Evolutionary conservation across 805 yeast species (phyloP).

Genomic region (Kluyveromyces starmeri): DNA sequence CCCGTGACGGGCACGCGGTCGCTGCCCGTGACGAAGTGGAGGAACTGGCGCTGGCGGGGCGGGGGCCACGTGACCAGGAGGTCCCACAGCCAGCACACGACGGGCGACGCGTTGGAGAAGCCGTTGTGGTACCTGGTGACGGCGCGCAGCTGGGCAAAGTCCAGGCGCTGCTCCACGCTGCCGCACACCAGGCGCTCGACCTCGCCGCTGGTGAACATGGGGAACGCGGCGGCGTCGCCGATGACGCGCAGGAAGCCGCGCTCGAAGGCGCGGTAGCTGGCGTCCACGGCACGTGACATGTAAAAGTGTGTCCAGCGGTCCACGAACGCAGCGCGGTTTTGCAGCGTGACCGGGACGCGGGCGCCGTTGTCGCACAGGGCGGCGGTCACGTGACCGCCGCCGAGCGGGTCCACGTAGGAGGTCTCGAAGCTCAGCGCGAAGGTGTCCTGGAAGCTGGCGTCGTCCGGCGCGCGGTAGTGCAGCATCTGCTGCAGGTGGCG

Average conservation of each 20-base stretch:
- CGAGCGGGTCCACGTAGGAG: constrained; percentile 40
- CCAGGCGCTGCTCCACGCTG: constrained; percentile 48
- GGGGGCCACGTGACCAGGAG: constrained; percentile 42
- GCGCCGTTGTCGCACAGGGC: constrained; percentile 54
- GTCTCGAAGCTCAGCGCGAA: constrained; percentile 58
- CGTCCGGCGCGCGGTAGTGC: constrained; percentile 33
- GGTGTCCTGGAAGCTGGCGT: constrained; percentile 39
- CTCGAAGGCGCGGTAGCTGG: constrained; percentile 49
- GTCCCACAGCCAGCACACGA: constrained; percentile 85
- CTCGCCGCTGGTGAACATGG: constrained; percentile 74
- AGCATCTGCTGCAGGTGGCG: constrained; percentile 40
- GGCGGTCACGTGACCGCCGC: constrained; percentile 15
- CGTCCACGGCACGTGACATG: constrained; percentile 43
- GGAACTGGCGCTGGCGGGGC: constrained; percentile 48
- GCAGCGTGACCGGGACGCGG: constrained; percentile 42
- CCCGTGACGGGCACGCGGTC: constrained; percentile 94
- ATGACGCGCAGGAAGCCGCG: constrained; percentile 69
- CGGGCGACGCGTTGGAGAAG: constrained; percentile 29
- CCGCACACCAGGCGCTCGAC: constrained; percentile 75
- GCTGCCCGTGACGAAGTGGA: constrained; percentile 80
- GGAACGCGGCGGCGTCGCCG: constrained; percentile 65
- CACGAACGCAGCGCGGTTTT: constrained; percentile 54
- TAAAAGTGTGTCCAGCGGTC: constrained; percentile 53
- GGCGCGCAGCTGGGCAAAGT: constrained; percentile 54
- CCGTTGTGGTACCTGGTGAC: constrained; percentile 73